Percentiles rank a stretch among this genome's conserved stretches.
These are phyloP conservation scores for Globisporangium perplexum DNA, from an alignment of 352 stramenopile genomes.

Conservation along the genomic window DNA sequence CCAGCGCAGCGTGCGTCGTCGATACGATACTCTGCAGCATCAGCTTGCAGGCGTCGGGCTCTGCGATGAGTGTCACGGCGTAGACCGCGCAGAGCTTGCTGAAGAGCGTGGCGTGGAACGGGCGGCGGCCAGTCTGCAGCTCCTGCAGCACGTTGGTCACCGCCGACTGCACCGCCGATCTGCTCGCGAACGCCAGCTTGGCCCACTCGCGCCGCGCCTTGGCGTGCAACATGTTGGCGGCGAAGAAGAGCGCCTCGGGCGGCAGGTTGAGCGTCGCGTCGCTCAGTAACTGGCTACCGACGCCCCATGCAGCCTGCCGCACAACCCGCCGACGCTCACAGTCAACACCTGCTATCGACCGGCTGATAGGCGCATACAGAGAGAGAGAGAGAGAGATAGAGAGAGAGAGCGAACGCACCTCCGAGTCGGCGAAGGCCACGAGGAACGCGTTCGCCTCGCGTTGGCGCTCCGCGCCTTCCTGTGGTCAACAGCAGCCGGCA, in stretches of 20 bases:
- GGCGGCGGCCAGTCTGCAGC: slow-evolving; percentile 17
- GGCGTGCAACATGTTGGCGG: slow-evolving; percentile 67
- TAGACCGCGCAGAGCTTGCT: slow-evolving; percentile 59
- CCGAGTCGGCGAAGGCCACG: slow-evolving; percentile 39
- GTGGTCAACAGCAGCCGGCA: neutral
- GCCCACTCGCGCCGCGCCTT: slow-evolving; percentile 65
- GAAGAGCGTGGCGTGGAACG: slow-evolving; percentile 31
- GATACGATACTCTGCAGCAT: slow-evolving; percentile 30
- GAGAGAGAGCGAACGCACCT: slow-evolving; percentile 18
- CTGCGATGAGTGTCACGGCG: slow-evolving; percentile 47
- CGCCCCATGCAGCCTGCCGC: slow-evolving; percentile 34
- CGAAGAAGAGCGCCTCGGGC: slow-evolving; percentile 62
- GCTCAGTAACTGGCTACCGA: slow-evolving; percentile 41
- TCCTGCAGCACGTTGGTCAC: slow-evolving; percentile 33
- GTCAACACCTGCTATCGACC: neutral
- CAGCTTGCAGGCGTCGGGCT: slow-evolving; percentile 39
- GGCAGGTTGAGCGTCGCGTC: slow-evolving; percentile 39
- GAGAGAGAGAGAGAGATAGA: neutral
- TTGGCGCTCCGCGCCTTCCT: slow-evolving; percentile 58
- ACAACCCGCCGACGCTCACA: neutral
- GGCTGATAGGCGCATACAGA: too few species aligned
- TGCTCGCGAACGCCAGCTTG: slow-evolving; percentile 28
- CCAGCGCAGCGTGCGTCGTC: slow-evolving; percentile 13
- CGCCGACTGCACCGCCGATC: slow-evolving; percentile 26
- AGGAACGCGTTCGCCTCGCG: slow-evolving; percentile 69